Evolutionary conservation across 2,329 filamentous ascomycete genomes (phyloP).

Genomic region (Phyllachora maydis): DNA sequence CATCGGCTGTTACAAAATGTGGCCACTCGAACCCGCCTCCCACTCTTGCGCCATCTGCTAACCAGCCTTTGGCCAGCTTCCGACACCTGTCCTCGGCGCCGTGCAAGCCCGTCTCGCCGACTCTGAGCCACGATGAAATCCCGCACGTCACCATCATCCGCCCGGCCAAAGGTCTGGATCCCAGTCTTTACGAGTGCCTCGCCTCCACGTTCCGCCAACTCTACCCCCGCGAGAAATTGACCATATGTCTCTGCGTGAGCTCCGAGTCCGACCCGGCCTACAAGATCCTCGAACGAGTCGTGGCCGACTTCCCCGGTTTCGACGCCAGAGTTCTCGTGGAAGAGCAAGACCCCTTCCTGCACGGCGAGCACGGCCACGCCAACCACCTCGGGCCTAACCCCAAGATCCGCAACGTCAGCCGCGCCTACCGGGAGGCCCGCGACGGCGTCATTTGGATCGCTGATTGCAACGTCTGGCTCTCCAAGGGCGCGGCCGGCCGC

Average conservation of each 20-base stretch:
- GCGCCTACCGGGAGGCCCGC: constrained; percentile 73
- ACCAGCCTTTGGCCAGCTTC: constrained; percentile 17
- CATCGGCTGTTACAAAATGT: constrained; percentile 37
- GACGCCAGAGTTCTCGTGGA: constrained; percentile 63
- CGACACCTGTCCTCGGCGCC: constrained; percentile 29
- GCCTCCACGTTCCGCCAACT: constrained; percentile 66
- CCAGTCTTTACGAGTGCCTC: constrained; percentile 79
- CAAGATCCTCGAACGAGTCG: constrained; percentile 47
- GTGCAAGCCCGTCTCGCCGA: constrained; percentile 26
- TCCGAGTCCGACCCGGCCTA: constrained; percentile 57
- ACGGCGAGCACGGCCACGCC: constrained; percentile 24
- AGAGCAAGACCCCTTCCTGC: constrained; percentile 55
- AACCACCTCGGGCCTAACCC: constrained; percentile 73
- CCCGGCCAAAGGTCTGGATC: constrained; percentile 82
- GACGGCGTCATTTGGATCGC: constrained; percentile 85
- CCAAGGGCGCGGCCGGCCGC: constrained; percentile 54
- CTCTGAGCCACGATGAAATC: constrained; percentile 28
- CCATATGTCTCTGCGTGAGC: constrained; percentile 66
- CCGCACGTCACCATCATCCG: constrained; percentile 82
- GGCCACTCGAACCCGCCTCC: constrained; percentile 4
- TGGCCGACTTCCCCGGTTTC: constrained; percentile 50
- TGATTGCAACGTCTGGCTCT: constrained; percentile 93
- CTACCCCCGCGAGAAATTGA: constrained; percentile 59
- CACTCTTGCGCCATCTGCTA: constrained; percentile 1
- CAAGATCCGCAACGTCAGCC: constrained; percentile 94